Conservation (phyloP, 306 rosid species). For the Rubus parviflorus region DNA sequence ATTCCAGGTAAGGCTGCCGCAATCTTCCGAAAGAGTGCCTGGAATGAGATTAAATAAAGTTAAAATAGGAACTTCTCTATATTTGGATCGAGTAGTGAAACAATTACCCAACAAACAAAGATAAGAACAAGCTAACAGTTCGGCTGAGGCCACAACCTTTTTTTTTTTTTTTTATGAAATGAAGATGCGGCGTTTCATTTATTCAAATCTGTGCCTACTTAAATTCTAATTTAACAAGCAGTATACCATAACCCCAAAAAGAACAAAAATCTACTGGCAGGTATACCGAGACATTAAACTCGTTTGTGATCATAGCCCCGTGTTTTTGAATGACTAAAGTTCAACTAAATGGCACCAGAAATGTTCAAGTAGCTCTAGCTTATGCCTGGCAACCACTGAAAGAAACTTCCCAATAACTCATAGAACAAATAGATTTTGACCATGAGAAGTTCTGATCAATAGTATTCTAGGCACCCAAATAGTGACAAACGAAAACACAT, state of each 20-base stretch:
- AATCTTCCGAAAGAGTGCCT: slow-evolving; percentile 88
- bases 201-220: background rate
- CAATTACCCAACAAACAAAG: background rate
- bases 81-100: background rate
- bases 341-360: too few species aligned
- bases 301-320: too few species aligned
- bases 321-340: too few species aligned
- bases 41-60: background rate
- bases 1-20: slow-evolving; percentile 93
- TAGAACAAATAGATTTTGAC: background rate
- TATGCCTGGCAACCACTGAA: background rate
- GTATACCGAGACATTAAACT: too few species aligned
- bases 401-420: background rate
- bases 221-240: background rate
- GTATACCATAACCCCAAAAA: too few species aligned
- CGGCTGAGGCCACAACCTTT: background rate
- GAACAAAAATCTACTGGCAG: too few species aligned
- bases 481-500: background rate
- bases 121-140: background rate
- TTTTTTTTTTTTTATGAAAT: background rate
- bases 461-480: background rate
- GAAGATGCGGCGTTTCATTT: background rate
- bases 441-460: background rate
- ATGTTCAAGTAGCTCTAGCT: background rate
- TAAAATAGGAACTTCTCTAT: background rate